These are phyloP conservation scores for Chloranthus sessilifolius DNA, from an alignment of 164 flowering plant species.

Conservation along the genomic window DNA sequence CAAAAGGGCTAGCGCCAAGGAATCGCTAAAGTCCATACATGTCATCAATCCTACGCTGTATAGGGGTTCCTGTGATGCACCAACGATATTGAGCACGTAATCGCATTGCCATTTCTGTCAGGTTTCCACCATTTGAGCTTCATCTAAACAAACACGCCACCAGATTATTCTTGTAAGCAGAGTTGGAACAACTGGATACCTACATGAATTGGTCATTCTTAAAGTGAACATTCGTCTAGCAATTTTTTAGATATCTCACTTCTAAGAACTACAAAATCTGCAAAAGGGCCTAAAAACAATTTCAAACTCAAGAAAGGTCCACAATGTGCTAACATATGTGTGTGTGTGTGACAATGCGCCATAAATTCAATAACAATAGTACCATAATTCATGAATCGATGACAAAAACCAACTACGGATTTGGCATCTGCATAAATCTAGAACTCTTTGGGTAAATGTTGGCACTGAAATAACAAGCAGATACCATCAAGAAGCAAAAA, in stretches of 20 bases:
- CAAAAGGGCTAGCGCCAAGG: slow-evolving; percentile 68
- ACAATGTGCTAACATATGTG: too few relatives aligned
- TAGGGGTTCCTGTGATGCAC: slow-evolving; percentile 98
- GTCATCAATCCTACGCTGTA: slow-evolving; percentile 89
- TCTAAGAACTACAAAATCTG: neutral
- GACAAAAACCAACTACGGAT: too few relatives aligned
- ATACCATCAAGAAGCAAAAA: too few relatives aligned
- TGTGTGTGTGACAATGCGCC: too few relatives aligned
- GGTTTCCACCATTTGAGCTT: slow-evolving; percentile 99
- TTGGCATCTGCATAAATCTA: too few relatives aligned
- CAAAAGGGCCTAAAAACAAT: too few relatives aligned
- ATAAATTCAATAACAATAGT: too few relatives aligned
- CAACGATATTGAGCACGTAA: slow-evolving; percentile 72
- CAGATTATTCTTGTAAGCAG: slow-evolving; percentile 75
- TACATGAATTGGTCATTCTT: slow-evolving; percentile 16
- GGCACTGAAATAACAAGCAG: too few relatives aligned
- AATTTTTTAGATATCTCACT: neutral
- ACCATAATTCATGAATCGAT: too few relatives aligned
- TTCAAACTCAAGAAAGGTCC: too few relatives aligned
- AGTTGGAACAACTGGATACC: slow-evolving; percentile 94
- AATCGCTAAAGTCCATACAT: slow-evolving; percentile 82
- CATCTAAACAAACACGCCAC: slow-evolving; percentile 98
- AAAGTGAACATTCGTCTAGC: too few relatives aligned
- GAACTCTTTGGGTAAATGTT: too few relatives aligned
- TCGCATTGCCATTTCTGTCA: slow-evolving; percentile 92